Evolutionary conservation across 108 stramenopile species (phyloP).

Genomic region (Skeletonema potamos): DNA sequence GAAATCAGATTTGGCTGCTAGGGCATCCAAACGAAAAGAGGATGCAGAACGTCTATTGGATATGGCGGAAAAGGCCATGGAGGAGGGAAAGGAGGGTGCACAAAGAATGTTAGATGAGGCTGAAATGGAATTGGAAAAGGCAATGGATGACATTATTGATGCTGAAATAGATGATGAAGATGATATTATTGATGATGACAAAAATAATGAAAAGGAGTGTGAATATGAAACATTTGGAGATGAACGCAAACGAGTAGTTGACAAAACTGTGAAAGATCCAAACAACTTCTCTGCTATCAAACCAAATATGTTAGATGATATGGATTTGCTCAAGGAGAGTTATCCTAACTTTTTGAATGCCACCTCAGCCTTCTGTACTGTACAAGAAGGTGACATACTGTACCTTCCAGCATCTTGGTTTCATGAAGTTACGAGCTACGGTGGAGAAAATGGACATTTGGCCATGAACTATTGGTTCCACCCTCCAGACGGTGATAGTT

Average conservation of each 20-base stretch:
- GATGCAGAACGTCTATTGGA: conserved; percentile 54
- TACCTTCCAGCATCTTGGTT: conserved; percentile 98
- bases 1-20: conserved; percentile 32
- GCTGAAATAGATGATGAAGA: conserved; percentile 58
- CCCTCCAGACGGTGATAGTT: conserved; percentile 77
- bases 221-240: conserved; percentile 47
- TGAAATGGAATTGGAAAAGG: conserved; percentile 65
- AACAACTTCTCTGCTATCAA: conserved; percentile 47
- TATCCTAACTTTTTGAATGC: conserved; percentile 29
- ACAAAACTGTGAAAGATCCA: conserved; percentile 48
- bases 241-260: conserved; percentile 12
- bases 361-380: conserved; percentile 44
- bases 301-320: conserved; percentile 26
- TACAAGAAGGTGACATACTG: conserved; percentile 82
- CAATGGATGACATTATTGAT: conserved; percentile 73
- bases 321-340: conserved; percentile 12
- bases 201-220: conserved; percentile 14
- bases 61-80: conserved; percentile 37
- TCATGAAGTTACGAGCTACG: conserved; percentile 81
- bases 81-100: conserved; percentile 50
- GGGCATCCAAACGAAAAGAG: conserved; percentile 40
- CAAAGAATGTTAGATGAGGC: conserved; percentile 51
- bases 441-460: conserved; percentile 54
- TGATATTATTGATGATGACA: conserved; percentile 33
- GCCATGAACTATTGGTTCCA: conserved; percentile 98